Evolutionary conservation across 169 alveolate species (phyloP).

Genomic region (Ichthyophthirius multifiliis): DNA sequence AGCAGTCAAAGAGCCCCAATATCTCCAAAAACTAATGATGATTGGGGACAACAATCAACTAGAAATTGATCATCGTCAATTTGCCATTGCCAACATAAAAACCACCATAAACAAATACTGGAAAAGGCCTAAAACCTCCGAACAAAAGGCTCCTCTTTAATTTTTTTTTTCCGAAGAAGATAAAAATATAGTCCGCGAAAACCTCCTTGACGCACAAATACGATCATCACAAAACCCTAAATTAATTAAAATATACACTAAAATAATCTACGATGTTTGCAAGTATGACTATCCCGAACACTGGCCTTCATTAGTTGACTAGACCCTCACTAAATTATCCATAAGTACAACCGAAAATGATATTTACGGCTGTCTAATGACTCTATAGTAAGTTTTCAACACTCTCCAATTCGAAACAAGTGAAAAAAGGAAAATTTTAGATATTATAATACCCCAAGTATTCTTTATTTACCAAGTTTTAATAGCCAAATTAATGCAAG

Average conservation of each 20-base stretch:
- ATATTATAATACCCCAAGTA: slow-evolving; percentile 17
- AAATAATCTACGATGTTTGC: not conserved
- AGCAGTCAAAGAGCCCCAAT: not conserved
- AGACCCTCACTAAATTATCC: not conserved
- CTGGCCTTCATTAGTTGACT: not conserved
- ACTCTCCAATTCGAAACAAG: slow-evolving; percentile 18
- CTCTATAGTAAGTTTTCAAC: not conserved
- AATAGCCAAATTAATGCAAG: not conserved
- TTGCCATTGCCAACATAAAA: not conserved
- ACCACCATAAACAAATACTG: not conserved
- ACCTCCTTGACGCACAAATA: not conserved
- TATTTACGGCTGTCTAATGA: not conserved
- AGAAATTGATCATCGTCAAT: not conserved
- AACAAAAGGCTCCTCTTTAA: not conserved
- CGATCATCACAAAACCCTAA: not conserved
- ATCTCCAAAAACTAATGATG: not conserved
- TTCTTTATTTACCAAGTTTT: slow-evolving; percentile 33
- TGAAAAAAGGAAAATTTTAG: slow-evolving; percentile 32
- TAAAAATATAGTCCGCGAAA: not conserved
- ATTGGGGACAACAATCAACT: not conserved
- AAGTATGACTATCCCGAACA: not conserved
- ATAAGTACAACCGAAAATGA: not conserved
- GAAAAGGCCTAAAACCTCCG: not conserved
- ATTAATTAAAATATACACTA: not conserved
- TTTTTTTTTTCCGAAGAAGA: not conserved